These are phyloP conservation scores for Neopestalotiopsis sp. DNA, from an alignment of 2,329 filamentous ascomycete genomes.

Conservation along the genomic window DNA sequence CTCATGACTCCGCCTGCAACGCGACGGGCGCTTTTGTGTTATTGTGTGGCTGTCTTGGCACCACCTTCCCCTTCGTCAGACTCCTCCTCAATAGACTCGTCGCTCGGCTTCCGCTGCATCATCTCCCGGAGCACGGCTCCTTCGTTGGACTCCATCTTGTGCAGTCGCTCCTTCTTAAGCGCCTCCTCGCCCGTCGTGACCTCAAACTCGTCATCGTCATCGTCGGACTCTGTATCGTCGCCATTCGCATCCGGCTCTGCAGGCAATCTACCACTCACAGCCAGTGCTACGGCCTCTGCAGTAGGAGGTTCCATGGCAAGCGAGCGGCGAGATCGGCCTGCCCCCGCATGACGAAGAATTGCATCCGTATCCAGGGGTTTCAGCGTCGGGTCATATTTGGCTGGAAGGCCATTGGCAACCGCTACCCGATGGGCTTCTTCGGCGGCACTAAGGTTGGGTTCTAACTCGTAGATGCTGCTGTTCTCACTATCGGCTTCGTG, in stretches of 20 bases:
- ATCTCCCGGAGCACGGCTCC: slow-evolving; percentile 35
- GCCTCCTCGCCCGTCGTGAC: slow-evolving; percentile 43
- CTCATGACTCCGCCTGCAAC: not conserved
- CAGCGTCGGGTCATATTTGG: slow-evolving; percentile 67
- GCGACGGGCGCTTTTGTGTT: not conserved
- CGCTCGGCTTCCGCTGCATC: slow-evolving; percentile 32
- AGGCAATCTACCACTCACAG: slow-evolving; percentile 41
- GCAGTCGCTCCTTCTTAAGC: slow-evolving; percentile 46
- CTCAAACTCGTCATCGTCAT: slow-evolving; percentile 49
- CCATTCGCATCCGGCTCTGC: slow-evolving; percentile 41
- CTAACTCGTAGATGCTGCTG: slow-evolving; percentile 58
- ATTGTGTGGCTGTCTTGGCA: slow-evolving; percentile 35
- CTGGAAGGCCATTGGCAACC: slow-evolving; percentile 65
- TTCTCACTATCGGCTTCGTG: slow-evolving; percentile 64
- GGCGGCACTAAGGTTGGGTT: slow-evolving; percentile 59
- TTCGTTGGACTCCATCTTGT: slow-evolving; percentile 35
- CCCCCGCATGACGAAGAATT: slow-evolving; percentile 26
- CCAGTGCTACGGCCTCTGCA: slow-evolving; percentile 29
- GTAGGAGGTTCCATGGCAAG: slow-evolving; percentile 22
- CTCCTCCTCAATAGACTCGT: slow-evolving; percentile 40
- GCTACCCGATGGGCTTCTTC: slow-evolving; percentile 70
- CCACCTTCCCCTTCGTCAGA: slow-evolving; percentile 38
- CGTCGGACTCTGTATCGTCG: slow-evolving; percentile 38
- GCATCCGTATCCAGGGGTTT: slow-evolving; percentile 53
- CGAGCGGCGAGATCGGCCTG: slow-evolving; percentile 23